phyloP scores from a whole-genome alignment of 805 yeast species.

The Metschnikowia kunwiensis region DNA sequence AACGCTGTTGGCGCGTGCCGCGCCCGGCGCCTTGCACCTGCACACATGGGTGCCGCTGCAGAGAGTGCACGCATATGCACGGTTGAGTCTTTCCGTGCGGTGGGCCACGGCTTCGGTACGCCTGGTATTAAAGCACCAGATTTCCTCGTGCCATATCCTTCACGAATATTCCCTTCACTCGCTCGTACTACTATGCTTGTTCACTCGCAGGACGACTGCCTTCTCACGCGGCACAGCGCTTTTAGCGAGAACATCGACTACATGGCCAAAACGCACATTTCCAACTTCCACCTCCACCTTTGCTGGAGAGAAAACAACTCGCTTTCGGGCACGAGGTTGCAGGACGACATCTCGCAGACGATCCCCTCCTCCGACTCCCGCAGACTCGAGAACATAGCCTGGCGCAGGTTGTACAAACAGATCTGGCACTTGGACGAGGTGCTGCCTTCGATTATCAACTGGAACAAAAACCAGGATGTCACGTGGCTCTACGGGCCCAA shows the following conservation, averaged over 20 bases:
- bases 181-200: conserved; percentile 5
- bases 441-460: conserved; percentile 46
- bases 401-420: conserved; percentile 40
- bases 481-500: conserved; percentile 56
- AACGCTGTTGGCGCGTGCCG: no score
- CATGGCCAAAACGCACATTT: conserved; percentile 18
- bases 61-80: conserved; percentile 6
- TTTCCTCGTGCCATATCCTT: conserved; percentile 1
- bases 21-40: not conserved
- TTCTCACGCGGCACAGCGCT: conserved; percentile 7
- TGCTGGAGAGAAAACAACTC: conserved; percentile 27
- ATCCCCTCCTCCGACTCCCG: conserved; percentile 23
- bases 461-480: conserved; percentile 53
- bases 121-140: conserved; percentile 3
- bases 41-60: not conserved
- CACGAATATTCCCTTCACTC: no score
- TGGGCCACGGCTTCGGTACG: not conserved
- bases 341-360: conserved; percentile 19
- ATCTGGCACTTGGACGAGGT: conserved; percentile 27
- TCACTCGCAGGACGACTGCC: conserved; percentile 15
- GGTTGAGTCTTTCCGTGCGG: not conserved
- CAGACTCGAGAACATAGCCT: conserved; percentile 35
- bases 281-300: conserved; percentile 19
- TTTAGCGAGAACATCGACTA: conserved; percentile 32
- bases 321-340: conserved; percentile 16